A percentile compares a stretch with the other conserved stretches of the same genome.
These are phyloP conservation scores for Crithidia bombi DNA, from an alignment of 208 protist genomes.

Conservation along the genomic window DNA sequence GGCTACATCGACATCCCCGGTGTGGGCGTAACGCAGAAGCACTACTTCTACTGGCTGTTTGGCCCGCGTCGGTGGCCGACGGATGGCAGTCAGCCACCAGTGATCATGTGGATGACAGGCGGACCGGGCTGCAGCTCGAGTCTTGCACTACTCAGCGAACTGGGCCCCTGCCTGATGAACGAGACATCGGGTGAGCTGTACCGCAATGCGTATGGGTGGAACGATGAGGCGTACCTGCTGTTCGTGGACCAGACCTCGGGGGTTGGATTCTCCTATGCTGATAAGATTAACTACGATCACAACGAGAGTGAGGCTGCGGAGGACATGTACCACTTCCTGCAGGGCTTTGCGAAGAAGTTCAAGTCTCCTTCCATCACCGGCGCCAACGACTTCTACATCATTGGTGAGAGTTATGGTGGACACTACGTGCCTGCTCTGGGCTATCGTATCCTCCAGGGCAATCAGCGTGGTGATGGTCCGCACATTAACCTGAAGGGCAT, in stretches of 20 bases:
- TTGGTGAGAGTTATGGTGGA: conserved; percentile 86
- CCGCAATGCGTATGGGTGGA: conserved; percentile 86
- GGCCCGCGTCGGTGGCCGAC: conserved; percentile 48
- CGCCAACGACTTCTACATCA: conserved; percentile 80
- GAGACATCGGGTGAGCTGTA: conserved; percentile 39
- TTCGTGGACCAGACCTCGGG: conserved; percentile 94
- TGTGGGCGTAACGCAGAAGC: conserved; percentile 40
- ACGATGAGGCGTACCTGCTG: conserved; percentile 82
- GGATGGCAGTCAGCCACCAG: conserved; percentile 46
- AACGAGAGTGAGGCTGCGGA: conserved; percentile 77
- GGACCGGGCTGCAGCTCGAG: conserved; percentile 90
- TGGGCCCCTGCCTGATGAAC: conserved; percentile 84
- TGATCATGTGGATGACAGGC: conserved; percentile 92
- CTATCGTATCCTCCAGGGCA: conserved; percentile 37
- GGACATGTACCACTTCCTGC: conserved; percentile 91
- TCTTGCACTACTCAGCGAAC: conserved; percentile 73
- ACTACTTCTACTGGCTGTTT: conserved; percentile 94
- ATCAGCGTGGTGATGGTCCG: conserved; percentile 18
- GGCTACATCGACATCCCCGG: conserved; percentile 80
- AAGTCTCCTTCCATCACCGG: conserved; percentile 55
- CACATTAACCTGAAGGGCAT: conserved; percentile 69
- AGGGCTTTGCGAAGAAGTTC: conserved; percentile 65
- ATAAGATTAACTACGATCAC: conserved; percentile 55
- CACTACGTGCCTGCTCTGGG: conserved; percentile 76
- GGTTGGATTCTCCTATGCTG: conserved; percentile 85